These are phyloP conservation scores for Rhododendron vialii DNA, from an alignment of 148 eudicot genomes.

Conservation along the genomic window DNA sequence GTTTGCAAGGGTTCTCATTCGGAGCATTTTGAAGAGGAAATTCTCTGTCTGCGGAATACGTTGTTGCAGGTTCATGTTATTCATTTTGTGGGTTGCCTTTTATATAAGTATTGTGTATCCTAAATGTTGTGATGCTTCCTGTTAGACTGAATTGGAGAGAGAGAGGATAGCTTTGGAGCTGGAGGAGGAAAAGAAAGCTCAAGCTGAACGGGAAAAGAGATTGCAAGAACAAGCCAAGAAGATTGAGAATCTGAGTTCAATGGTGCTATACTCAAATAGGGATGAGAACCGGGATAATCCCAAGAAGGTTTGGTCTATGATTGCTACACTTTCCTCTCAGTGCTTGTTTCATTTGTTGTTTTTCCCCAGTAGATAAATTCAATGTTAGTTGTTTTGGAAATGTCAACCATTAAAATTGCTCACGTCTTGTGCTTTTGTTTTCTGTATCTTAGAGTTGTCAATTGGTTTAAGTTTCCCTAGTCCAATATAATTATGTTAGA, in stretches of 20 bases:
- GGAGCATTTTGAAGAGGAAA: constrained; percentile 88
- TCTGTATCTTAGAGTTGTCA: background rate
- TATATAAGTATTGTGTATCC: background rate
- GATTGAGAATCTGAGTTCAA: constrained; percentile 89
- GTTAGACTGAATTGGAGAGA: constrained; percentile 86
- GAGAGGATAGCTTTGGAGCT: constrained; percentile 95
- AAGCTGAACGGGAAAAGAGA: constrained; percentile 78
- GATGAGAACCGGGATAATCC: constrained; percentile 50
- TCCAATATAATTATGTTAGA: background rate
- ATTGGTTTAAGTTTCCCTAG: background rate
- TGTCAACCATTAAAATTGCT: background rate
- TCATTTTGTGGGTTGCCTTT: background rate
- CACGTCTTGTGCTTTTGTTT: background rate
- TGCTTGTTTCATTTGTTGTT: background rate
- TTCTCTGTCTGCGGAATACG: constrained; percentile 80
- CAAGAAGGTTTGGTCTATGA: constrained; percentile 47
- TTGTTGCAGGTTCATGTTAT: constrained; percentile 61
- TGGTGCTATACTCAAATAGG: constrained; percentile 78
- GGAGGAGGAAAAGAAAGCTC: constrained; percentile 96
- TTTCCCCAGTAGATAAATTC: background rate
- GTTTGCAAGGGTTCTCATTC: constrained; percentile 68
- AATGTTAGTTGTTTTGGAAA: background rate
- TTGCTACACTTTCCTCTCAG: background rate
- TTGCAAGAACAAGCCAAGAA: constrained; percentile 82
- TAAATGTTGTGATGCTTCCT: constrained; percentile 6